phyloP scores from a whole-genome alignment of 371 early-diverging fungal genomes.

The Nematocida ausubeli region DNA sequence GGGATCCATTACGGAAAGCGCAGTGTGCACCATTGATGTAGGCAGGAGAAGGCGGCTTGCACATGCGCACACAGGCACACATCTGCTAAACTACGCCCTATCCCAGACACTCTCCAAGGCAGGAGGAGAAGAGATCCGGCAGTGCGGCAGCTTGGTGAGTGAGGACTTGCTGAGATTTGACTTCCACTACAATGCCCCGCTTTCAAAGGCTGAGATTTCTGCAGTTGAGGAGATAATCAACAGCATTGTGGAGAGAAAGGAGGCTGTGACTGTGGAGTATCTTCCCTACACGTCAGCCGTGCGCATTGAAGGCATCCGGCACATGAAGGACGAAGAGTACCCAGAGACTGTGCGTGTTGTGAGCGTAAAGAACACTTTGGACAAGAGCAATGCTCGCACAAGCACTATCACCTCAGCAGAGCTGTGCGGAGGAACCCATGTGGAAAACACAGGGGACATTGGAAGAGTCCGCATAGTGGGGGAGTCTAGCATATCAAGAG shows the following conservation, averaged over 20 bases:
- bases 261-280: constrained; percentile 72
- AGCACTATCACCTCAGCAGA: constrained; percentile 69
- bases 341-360: constrained; percentile 71
- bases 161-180: constrained; percentile 93
- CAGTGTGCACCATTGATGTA: constrained; percentile 74
- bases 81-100: constrained; percentile 90
- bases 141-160: constrained; percentile 93
- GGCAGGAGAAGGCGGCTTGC: constrained; percentile 77
- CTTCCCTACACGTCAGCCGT: constrained; percentile 71
- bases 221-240: constrained; percentile 77
- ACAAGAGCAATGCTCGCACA: background rate
- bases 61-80: constrained; percentile 94
- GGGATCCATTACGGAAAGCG: constrained; percentile 7
- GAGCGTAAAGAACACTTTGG: constrained; percentile 72
- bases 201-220: constrained; percentile 75
- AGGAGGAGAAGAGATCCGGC: constrained; percentile 70
- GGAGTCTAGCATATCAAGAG: constrained; percentile 88
- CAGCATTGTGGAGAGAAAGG: constrained; percentile 74
- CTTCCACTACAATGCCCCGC: constrained; percentile 75
- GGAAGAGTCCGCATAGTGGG: constrained; percentile 79
- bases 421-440: constrained; percentile 99
- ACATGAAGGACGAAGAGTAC: constrained; percentile 79
- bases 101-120: constrained; percentile 71
- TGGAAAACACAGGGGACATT: constrained; percentile 81
- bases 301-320: constrained; percentile 76